Evolutionary conservation across 768 basidiomycete genomes (phyloP).

Genomic region (Pilatotrama ljubarskyi): DNA sequence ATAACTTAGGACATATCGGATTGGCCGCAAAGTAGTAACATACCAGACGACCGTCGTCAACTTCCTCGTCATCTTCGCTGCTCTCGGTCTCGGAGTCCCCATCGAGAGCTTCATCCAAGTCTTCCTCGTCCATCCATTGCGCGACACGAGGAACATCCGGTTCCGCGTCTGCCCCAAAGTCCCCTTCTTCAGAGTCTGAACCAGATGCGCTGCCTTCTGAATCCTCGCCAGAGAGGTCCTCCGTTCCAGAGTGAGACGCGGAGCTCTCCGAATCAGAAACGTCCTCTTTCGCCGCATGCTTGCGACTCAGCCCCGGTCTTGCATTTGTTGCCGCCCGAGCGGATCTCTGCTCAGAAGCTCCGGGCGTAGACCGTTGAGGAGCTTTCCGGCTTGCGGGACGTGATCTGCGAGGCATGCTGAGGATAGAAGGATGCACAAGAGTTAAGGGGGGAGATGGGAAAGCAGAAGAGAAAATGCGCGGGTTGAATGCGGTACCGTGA

Average conservation of each 20-base stretch:
- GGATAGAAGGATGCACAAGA: neutral
- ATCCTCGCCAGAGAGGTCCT: neutral
- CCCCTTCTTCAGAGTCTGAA: slow-evolving; percentile 17
- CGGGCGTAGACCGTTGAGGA: neutral
- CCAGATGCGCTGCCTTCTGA: slow-evolving; percentile 34
- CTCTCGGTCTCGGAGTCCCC: slow-evolving; percentile 6
- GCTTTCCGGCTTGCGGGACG: slow-evolving; percentile 35
- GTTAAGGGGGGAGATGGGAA: neutral
- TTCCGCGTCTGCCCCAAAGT: slow-evolving; percentile 25
- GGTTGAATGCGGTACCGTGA: slow-evolving; percentile 15
- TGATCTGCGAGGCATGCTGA: slow-evolving; percentile 40
- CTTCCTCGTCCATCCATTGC: slow-evolving; percentile 59
- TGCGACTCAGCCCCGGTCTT: neutral
- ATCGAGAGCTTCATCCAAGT: slow-evolving; percentile 29
- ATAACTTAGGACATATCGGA: too few species aligned
- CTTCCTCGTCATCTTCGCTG: slow-evolving; percentile 11
- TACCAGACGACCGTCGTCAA: slow-evolving; percentile 13
- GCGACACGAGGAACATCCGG: slow-evolving; percentile 57
- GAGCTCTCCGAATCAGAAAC: slow-evolving; percentile 9
- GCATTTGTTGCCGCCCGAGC: neutral
- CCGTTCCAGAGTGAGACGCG: neutral
- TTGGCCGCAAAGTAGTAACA: neutral
- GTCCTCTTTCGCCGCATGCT: slow-evolving; percentile 1
- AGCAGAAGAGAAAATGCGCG: neutral
- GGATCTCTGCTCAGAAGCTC: neutral